Evolutionary conservation across 2,329 filamentous ascomycete genomes (phyloP), one percentile per base, ranked within the genome.

Genomic region (Bretziella fagacearum): DNA sequence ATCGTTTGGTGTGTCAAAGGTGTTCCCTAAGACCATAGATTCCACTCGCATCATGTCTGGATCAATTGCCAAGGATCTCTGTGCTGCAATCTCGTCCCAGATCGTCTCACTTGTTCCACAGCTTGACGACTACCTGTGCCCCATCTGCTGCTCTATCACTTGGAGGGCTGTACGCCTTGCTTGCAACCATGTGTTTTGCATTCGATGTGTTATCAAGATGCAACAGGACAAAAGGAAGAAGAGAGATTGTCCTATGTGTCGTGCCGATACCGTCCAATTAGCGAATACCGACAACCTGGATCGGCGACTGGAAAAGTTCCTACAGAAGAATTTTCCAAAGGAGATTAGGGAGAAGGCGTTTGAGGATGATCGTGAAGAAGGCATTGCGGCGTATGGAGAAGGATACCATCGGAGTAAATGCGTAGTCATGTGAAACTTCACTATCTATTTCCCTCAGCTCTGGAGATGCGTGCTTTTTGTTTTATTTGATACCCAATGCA

Each of bases 91-190:
- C 52, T 79, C 79, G 1, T 71, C 74, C 26, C 74, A 85, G 51
- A 69, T 93, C 3, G 68, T 93, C 15, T 71, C 72, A 8, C 67
- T 81, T 37, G 79, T 93, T 5, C 85, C 85, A 1, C 83, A 86
- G 55, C 62, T 91, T n/a, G 79, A 85, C 56, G 85, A 93, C 61
- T 89, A 86, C 61, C 68, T 78, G 6, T 93, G 84, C 55, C 84
- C 84, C 1, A 76, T 91, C 51, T 91, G 85, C 62, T 79, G 80
- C 55, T 73, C 73, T 36, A 75, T 93, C 49, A 76, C 80, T n/a
- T 91, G 81, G 68, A 75, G 83, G 54, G 85, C 85, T 0, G 74
- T 93, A n/a, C 74, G 78, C 20, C 67, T 93, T 27, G 69, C 71
- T 11, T 93, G 85, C 60, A 65, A 71, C 23, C 84, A 91, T 54